A percentile compares a stretch with the other conserved stretches of the same genome.
These are phyloP conservation scores for Cyclotella baltica DNA, from an alignment of 108 stramenopile genomes.

Conservation along the genomic window DNA sequence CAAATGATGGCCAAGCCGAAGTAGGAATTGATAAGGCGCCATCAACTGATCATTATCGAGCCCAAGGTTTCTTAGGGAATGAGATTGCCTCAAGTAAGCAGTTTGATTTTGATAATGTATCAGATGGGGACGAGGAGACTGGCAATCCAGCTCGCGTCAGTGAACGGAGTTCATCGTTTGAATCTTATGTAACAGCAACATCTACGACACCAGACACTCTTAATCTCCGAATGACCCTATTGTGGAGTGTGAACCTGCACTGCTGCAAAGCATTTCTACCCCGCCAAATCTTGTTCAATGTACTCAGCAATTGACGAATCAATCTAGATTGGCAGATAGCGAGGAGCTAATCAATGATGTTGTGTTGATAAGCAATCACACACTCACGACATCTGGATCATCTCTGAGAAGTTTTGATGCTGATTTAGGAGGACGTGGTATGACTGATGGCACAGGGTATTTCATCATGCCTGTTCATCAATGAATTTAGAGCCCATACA, in stretches of 20 bases:
- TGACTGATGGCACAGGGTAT: conserved; percentile 29
- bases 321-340: conserved; percentile 34
- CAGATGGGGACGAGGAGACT: conserved; percentile 2
- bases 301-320: conserved; percentile 32
- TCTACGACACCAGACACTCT: background rate
- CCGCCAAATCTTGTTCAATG: conserved; percentile 15
- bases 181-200: background rate
- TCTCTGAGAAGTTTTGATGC: background rate
- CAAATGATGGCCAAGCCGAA: conserved; percentile 17
- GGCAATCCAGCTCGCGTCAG: background rate
- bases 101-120: conserved; percentile 16
- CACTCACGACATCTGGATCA: background rate
- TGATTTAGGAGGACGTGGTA: background rate
- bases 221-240: too few species aligned
- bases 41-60: background rate
- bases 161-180: background rate
- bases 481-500: conserved; percentile 18
- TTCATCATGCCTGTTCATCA: conserved; percentile 52
- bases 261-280: conserved; percentile 9
- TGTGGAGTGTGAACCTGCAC: background rate
- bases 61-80: background rate
- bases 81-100: background rate
- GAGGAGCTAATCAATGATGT: conserved; percentile 29
- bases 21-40: conserved; percentile 3
- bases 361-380: conserved; percentile 5